Base-by-base conservation (phyloP, 495 filamentous ascomycete genomes). In the Daldinia grandis region DNA sequence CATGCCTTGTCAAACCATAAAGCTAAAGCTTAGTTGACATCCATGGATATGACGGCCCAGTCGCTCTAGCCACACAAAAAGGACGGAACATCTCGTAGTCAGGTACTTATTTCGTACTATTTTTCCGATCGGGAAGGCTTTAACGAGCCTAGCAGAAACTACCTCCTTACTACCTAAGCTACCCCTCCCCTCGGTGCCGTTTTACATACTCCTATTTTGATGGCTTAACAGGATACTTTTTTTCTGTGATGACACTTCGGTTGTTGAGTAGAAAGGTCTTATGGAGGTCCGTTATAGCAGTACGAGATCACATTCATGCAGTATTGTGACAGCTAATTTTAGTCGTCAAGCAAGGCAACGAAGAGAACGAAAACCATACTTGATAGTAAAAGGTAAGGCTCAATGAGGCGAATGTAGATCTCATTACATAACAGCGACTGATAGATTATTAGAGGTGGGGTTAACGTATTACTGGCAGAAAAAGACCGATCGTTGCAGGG, bases 401-500 rank as follows among this genome's bases (percentile, higher is more conserved):
- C 15, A 24, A 9, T n/a, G 33, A 62, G 51, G 51, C 63, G 47
- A 40, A 37, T 55, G 58, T 59, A 66, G 58, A 66, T 62, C 68
- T 28, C 5, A 62, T 50, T 59, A 24, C 42, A 9, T 17, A 44
- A 7, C 2, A 35, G 14, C 28, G 51, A 58, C 31, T 30, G 42
- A 63, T 63, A 37, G 42, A 25, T 57, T 35, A 37, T 60, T 17
- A 35, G 15, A 38, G 58, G 33, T 31, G 55, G 53, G 51, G 24
- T 10, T n/a, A 38, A 59, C 49, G 31, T 14, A 60, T 60, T 21
- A 57, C 40, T 62, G 38, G 40, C 21, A 71, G 44, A 35, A 64
- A 64, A 50, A 59, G 38, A 72, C 49, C 58, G 64, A 72, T 68
- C 59, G 47, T 47, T 64, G 15, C 64, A 72, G 60, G 69, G 63